Base-by-base conservation (phyloP, 2,329 filamentous ascomycete species). In the Pseudogymnoascus sp. region DNA sequence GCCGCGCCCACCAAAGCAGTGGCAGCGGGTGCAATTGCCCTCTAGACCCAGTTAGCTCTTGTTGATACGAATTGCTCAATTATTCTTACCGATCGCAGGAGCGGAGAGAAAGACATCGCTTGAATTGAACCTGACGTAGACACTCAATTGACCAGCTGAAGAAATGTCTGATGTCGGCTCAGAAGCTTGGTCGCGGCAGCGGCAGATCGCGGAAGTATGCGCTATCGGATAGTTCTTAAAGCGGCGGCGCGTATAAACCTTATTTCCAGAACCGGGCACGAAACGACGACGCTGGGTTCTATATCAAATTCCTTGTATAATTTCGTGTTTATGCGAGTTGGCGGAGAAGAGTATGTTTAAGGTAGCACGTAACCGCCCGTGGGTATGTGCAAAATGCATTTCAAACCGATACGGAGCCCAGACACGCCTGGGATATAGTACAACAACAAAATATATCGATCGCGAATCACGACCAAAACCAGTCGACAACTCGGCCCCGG, bases 81-180 rank as follows among this genome's bases (percentile, higher is more conserved):
- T 49, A 12, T 43, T 70, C 77, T 72, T 68, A 81, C 81, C 78
- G 77, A 79, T 75, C 79, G 78, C 65, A 82, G 70, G 69, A 82
- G 74, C 69, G 78, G 74, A 76, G 77, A 74, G 68, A 81, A 80
- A 69, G 81, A 78, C 81, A 84, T 84, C 63, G 69, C 68, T 73
- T 26, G 66, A 68, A 69, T 68, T 69, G 69, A 58, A 59, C 64
- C 61, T 60, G 60, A 63, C 65, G 60, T 66, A 39, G 52, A 62
- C 35, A 63, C 61, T 69, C 68, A 69, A 69, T 69, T 65, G 58
- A 41, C 58, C 33, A 60, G 58, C 12, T 41, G 58, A 60, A 38
- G 58, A 60, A 60, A 60, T 60, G 35, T 38, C 33, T 60, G 58
- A 60, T 60, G 58, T 60, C 58, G 58, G 38, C 38, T 60, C 58